Evolutionary conservation across 495 filamentous ascomycete species (phyloP), one percentile per base, ranked within the genome.

Genomic region (Aspergillus cristatus): DNA sequence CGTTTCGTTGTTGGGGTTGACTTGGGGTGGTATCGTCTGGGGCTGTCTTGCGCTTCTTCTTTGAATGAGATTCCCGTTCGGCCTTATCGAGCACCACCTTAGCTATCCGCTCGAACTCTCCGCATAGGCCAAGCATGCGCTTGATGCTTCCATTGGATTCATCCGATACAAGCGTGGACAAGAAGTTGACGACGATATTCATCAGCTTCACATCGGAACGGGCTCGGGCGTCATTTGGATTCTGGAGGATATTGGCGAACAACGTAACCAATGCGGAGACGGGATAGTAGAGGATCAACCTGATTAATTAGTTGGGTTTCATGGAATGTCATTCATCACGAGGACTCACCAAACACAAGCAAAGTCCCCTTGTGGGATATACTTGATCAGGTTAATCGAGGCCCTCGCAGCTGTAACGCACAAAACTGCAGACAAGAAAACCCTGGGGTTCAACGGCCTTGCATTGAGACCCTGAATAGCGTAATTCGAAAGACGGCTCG

Each of bases 181-280:
- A 65, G 57, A 97, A 97, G 45, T 78, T 86, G 32, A 95, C 87
- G 3, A 98, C 93, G 7, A 86, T 71, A 49, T 79, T 86, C 87
- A 98, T 96, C 26, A 96, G 63, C 47, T 82, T 81, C 7, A 94
- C 75, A 58, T 98, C 91, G 6, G 86, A 84, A 12, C 86, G 79
- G 28, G 90, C 87, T 22, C 87, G 81, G 5, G 79, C 73, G 55
- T 98, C 91, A 43, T 85, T 81, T 0, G 93, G 93, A 44, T 97
- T 97, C 55, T 98, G 93, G 3, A 98, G 68, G 38, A 98, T 91
- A 54, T 97, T 95, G 36, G 89, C 91, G 53, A 98, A 98, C 18
- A 98, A 69, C 2, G 91, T 98, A 3, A 98, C 86, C 10, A 97
- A 74, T 8, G 91, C 84, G 2, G 93, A 96, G 12, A 98, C 88